These are phyloP conservation scores for Salicornia ramosissima DNA, from an alignment of 148 eudicot species.

Conservation along the genomic window DNA sequence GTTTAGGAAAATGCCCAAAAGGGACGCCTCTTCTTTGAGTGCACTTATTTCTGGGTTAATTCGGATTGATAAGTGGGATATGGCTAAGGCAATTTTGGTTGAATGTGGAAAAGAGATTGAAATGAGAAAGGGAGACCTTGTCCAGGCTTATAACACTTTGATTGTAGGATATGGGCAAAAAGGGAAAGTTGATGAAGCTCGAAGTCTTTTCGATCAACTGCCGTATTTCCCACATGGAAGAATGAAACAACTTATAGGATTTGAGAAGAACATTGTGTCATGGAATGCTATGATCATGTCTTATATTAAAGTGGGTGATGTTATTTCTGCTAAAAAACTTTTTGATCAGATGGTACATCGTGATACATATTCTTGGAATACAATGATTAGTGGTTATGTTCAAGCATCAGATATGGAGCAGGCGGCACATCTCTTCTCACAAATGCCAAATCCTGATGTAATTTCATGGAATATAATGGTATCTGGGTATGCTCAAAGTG, in stretches of 20 bases:
- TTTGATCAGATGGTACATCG: slow-evolving; percentile 45
- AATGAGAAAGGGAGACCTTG: slow-evolving; percentile 26
- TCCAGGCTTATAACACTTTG: slow-evolving; percentile 50
- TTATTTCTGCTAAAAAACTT: slow-evolving; percentile 35
- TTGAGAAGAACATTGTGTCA: slow-evolving; percentile 42
- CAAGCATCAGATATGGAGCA: slow-evolving; percentile 41
- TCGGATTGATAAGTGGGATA: slow-evolving; percentile 35
- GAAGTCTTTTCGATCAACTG: slow-evolving; percentile 39
- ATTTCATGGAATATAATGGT: slow-evolving; percentile 53
- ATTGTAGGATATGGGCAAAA: slow-evolving; percentile 50
- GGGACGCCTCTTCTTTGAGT: slow-evolving; percentile 36
- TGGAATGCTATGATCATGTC: slow-evolving; percentile 67
- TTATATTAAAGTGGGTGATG: slow-evolving; percentile 44
- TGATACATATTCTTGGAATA: slow-evolving; percentile 50
- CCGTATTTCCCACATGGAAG: slow-evolving; percentile 17
- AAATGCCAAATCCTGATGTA: slow-evolving; percentile 48
- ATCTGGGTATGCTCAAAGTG: slow-evolving; percentile 41
- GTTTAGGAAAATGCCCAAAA: slow-evolving; percentile 41
- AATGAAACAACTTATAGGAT: slow-evolving; percentile 19
- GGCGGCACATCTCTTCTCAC: slow-evolving; percentile 41
- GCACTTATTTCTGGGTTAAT: slow-evolving; percentile 48
- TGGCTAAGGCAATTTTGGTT: slow-evolving; percentile 30
- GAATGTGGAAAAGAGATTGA: slow-evolving; percentile 21
- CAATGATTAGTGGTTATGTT: slow-evolving; percentile 46
- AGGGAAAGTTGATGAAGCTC: slow-evolving; percentile 46